Percentiles rank a stretch among this genome's conserved stretches.
These are phyloP conservation scores for Neurospora sp. DNA, from an alignment of 495 filamentous ascomycete genomes.

Conservation along the genomic window DNA sequence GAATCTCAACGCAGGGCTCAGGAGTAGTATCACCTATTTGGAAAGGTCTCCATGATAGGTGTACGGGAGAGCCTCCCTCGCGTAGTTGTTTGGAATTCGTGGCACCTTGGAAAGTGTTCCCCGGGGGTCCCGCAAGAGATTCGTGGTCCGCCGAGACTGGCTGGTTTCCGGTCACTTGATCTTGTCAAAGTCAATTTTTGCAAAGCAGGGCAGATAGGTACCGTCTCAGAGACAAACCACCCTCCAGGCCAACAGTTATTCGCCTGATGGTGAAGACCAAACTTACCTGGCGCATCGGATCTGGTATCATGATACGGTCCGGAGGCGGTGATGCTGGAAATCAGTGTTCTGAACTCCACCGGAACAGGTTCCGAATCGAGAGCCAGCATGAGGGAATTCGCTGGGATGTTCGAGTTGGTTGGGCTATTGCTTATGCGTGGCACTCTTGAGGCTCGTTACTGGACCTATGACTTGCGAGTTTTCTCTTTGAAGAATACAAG, in stretches of 20 bases:
- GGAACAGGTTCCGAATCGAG: neutral
- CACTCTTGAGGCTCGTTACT: neutral
- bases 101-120: neutral
- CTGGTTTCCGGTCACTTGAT: neutral
- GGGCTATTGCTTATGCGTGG: neutral
- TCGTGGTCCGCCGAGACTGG: neutral
- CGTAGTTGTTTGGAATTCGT: neutral
- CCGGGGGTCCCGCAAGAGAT: neutral
- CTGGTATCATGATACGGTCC: neutral
- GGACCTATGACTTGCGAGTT: neutral
- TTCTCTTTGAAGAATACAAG: neutral
- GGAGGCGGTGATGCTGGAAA: neutral
- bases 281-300: neutral
- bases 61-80: neutral
- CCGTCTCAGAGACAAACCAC: neutral
- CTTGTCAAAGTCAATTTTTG: neutral
- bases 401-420: neutral
- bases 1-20: neutral
- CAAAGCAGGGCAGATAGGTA: neutral
- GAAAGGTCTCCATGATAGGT: neutral
- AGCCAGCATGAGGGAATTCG: neutral
- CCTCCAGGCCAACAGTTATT: neutral
- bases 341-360: neutral
- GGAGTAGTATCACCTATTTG: neutral
- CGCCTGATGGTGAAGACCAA: neutral